Percentiles rank a stretch among this genome's conserved stretches.
Evolutionary conservation across 2,329 filamentous ascomycete species (phyloP).

Genomic region (Colletotrichum sublineola): DNA sequence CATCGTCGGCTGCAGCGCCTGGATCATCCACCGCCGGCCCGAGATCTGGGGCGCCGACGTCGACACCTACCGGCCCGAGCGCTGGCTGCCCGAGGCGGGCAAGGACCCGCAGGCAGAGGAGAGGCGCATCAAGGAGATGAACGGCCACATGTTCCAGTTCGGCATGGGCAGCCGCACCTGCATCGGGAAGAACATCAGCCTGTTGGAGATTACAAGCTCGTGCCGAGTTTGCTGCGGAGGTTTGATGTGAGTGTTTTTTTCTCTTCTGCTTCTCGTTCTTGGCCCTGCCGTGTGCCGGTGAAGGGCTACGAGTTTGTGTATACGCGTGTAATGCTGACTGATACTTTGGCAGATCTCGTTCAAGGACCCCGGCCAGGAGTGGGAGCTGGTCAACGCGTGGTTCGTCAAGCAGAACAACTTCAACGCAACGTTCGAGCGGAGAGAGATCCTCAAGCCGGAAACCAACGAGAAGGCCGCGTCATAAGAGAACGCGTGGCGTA

Average conservation of each 20-base stretch:
- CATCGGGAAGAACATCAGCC: constrained; percentile 75
- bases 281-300: neutral
- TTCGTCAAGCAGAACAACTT: constrained; percentile 73
- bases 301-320: no score
- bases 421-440: constrained; percentile 58
- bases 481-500: neutral
- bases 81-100: constrained; percentile 68
- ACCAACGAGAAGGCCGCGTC: constrained; percentile 17
- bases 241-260: constrained; percentile 67
- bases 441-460: constrained; percentile 57
- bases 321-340: neutral
- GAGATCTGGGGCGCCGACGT: constrained; percentile 78
- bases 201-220: constrained; percentile 75
- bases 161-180: constrained; percentile 79
- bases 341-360: constrained; percentile 61
- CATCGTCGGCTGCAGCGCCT: constrained; percentile 80
- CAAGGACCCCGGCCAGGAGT: constrained; percentile 66
- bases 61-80: constrained; percentile 75
- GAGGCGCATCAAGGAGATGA: constrained; percentile 74
- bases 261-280: neutral
- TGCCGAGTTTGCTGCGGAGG: constrained; percentile 71
- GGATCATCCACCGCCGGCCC: constrained; percentile 78
- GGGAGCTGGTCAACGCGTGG: constrained; percentile 72
- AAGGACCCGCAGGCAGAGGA: constrained; percentile 57
- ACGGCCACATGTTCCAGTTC: constrained; percentile 79